A percentile compares a stretch with the other conserved stretches of the same genome.
These are phyloP conservation scores for Diaporthe citrichinensis DNA, from an alignment of 2,329 filamentous ascomycete genomes.

Conservation along the genomic window DNA sequence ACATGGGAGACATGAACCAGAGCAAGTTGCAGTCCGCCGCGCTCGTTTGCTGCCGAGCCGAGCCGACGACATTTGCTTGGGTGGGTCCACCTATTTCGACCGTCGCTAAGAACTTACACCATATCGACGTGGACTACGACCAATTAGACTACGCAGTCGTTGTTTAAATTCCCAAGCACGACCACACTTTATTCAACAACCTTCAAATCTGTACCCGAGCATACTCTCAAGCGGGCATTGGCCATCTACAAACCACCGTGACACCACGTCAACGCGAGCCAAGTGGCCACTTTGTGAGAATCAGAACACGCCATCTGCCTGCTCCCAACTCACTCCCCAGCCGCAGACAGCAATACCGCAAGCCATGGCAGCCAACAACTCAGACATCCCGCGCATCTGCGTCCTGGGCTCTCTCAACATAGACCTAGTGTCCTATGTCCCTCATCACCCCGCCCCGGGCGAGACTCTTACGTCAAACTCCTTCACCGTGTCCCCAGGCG, in stretches of 20 bases:
- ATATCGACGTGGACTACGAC: background rate
- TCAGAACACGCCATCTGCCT: background rate
- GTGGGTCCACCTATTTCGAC: background rate
- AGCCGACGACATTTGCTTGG: constrained; percentile 27
- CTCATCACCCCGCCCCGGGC: constrained; percentile 85
- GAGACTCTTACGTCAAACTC: constrained; percentile 87
- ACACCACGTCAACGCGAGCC: background rate
- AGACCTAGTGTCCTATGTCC: constrained; percentile 90
- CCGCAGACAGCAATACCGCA: background rate
- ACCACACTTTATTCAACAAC: background rate
- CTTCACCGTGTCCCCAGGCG: constrained; percentile 86
- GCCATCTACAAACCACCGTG: background rate
- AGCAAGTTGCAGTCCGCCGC: no score
- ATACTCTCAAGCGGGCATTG: background rate
- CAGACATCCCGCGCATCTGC: constrained; percentile 71
- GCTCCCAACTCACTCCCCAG: no score
- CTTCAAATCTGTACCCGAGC: background rate
- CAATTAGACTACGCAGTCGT: background rate
- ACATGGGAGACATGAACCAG: background rate
- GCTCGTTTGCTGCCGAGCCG: constrained; percentile 19
- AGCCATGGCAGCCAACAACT: constrained; percentile 44
- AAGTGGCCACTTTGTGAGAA: background rate
- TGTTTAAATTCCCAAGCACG: background rate
- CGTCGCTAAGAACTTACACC: constrained; percentile 17
- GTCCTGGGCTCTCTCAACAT: constrained; percentile 95